These are phyloP conservation scores for Talaromyces sp. DNA, from an alignment of 2,329 filamentous ascomycete species.

Conservation along the genomic window DNA sequence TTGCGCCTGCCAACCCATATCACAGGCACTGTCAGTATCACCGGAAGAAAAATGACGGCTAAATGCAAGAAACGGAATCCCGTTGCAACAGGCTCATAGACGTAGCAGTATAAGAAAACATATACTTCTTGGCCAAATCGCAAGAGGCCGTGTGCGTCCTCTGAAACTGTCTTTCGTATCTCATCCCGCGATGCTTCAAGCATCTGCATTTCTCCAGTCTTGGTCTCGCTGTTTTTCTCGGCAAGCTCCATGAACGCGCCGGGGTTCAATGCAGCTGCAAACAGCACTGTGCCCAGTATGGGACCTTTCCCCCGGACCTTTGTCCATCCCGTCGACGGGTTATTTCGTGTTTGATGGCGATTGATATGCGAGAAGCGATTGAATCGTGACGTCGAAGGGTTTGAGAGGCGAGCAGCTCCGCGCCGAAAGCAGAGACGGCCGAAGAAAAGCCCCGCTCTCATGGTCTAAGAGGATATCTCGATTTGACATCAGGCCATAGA, in stretches of 20 bases:
- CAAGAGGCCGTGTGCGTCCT: constrained; percentile 55
- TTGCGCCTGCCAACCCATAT: constrained; percentile 71
- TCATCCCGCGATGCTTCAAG: constrained; percentile 73
- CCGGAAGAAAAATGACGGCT: constrained; percentile 82
- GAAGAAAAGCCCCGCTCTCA: constrained; percentile 46
- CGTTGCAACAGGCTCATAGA: constrained; percentile 74
- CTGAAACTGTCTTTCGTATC: constrained; percentile 62
- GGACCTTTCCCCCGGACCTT: constrained; percentile 17
- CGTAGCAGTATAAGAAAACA: constrained; percentile 58
- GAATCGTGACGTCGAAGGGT: constrained; percentile 15
- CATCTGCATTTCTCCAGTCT: constrained; percentile 80
- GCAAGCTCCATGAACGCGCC: constrained; percentile 55
- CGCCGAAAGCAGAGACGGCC: constrained; percentile 46
- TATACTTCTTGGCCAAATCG: constrained; percentile 55
- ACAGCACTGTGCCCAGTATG: constrained; percentile 24
- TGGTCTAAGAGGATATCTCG: constrained; percentile 24
- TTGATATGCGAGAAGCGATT: constrained; percentile 23
- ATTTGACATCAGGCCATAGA: constrained; percentile 5
- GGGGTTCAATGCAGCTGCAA: constrained; percentile 46
- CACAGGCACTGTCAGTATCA: constrained; percentile 70
- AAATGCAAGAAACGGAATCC: constrained; percentile 83
- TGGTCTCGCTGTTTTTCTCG: constrained; percentile 43
- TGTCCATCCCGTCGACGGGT: constrained; percentile 13
- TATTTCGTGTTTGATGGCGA: constrained; percentile 18
- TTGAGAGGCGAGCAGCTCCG: constrained; percentile 29